Conservation (phyloP, 148 eudicot species). For the Euryodendron excelsum region DNA sequence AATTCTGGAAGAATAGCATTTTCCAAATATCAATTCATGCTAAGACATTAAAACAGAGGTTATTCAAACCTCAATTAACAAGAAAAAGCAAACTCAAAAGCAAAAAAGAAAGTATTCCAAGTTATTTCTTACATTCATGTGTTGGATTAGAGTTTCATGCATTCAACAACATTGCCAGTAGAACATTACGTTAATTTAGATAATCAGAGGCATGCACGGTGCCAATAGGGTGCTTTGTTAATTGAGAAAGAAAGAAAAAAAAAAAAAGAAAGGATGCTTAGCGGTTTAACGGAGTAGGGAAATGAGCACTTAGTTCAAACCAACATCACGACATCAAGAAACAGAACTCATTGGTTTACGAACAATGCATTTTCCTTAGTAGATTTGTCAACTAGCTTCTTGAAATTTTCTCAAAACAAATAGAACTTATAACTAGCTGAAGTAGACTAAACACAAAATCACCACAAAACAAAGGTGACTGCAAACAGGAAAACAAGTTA, state of each 20-base stretch:
- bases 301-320: too few relatives aligned
- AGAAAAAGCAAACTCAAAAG: background rate
- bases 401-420: background rate
- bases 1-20: too few relatives aligned
- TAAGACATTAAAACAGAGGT: background rate
- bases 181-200: background rate
- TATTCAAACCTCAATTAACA: background rate
- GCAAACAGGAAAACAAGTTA: background rate
- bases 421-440: background rate
- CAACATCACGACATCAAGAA: too few relatives aligned
- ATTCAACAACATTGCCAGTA: background rate
- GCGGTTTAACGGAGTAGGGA: too few relatives aligned
- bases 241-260: too few relatives aligned
- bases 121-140: background rate
- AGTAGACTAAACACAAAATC: background rate
- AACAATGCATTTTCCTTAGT: too few relatives aligned
- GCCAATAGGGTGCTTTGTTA: background rate
- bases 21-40: conserved; percentile 15
- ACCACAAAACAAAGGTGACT: background rate
- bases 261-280: too few relatives aligned
- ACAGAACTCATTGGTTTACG: too few relatives aligned
- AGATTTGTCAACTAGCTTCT: too few relatives aligned
- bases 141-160: background rate
- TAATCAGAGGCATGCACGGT: background rate
- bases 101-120: background rate